Evolutionary conservation across 2,329 filamentous ascomycete genomes (phyloP).

Genomic region (Aspergillus costaricaensis): DNA sequence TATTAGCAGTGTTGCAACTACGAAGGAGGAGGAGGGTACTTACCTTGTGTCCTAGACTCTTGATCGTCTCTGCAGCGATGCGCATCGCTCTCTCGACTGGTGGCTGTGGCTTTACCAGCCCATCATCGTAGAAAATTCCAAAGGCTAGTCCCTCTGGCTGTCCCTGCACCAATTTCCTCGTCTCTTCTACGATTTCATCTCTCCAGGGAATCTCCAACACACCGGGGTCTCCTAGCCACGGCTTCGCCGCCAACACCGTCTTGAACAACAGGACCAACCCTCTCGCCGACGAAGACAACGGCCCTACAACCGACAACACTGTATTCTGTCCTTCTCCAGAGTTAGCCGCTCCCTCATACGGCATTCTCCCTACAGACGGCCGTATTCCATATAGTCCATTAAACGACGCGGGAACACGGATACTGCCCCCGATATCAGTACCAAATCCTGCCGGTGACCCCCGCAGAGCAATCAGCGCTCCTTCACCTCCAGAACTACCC

Average conservation of each 20-base stretch:
- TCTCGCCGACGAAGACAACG: conserved; percentile 58
- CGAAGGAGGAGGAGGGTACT: background rate
- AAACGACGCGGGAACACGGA: conserved; percentile 62
- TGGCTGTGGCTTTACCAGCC: conserved; percentile 54
- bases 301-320: conserved; percentile 64
- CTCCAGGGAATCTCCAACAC: conserved; percentile 69
- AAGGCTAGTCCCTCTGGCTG: conserved; percentile 51
- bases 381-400: conserved; percentile 60
- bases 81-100: conserved; percentile 59
- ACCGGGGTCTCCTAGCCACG: conserved; percentile 68
- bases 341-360: conserved; percentile 62
- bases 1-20: background rate
- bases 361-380: conserved; percentile 56
- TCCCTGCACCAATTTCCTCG: conserved; percentile 42
- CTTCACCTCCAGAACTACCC: conserved; percentile 62
- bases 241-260: conserved; percentile 58
- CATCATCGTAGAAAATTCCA: conserved; percentile 57
- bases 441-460: conserved; percentile 61
- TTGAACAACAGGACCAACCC: conserved; percentile 59
- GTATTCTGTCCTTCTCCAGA: conserved; percentile 65
- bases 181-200: conserved; percentile 43
- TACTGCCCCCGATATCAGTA: conserved; percentile 59
- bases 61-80: conserved; percentile 53
- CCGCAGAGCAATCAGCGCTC: conserved; percentile 55
- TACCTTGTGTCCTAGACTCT: conserved; percentile 55